Evolutionary conservation across 75 land plant genomes (phyloP).

Genomic region (Adiantum capillusveneris): DNA sequence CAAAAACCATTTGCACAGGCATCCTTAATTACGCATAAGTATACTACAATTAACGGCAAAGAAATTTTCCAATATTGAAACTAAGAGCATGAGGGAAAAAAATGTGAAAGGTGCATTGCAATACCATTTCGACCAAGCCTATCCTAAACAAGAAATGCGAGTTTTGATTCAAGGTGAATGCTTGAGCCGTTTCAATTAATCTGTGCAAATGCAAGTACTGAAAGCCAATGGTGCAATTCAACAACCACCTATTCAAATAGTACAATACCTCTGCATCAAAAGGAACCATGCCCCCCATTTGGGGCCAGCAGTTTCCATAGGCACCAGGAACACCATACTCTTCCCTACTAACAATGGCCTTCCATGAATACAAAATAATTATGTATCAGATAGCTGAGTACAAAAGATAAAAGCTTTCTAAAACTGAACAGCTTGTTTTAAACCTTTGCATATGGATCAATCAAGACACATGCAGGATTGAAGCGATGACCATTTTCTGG

Average conservation of each 20-base stretch:
- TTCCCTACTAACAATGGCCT: constrained; percentile 90
- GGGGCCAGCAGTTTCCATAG: constrained; percentile 84
- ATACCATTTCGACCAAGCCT: too few relatives aligned
- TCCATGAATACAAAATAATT: neutral
- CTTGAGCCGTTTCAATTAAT: too few relatives aligned
- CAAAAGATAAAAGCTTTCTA: neutral
- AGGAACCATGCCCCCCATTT: constrained; percentile 93
- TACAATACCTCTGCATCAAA: constrained; percentile 58
- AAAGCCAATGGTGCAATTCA: neutral
- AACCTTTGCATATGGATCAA: constrained; percentile 98
- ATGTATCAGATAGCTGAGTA: neutral
- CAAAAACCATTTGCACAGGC: too few relatives aligned
- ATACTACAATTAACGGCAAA: too few relatives aligned
- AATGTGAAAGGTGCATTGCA: too few relatives aligned
- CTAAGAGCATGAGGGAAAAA: too few relatives aligned
- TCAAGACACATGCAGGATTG: constrained; percentile 49
- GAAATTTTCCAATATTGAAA: too few relatives aligned
- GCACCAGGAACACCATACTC: constrained; percentile 67
- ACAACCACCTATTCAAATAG: neutral
- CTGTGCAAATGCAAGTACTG: too few relatives aligned
- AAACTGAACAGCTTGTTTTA: neutral
- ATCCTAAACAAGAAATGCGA: too few relatives aligned
- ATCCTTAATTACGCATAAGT: too few relatives aligned
- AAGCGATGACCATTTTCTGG: constrained; percentile 63
- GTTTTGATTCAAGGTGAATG: too few relatives aligned